Conservation (phyloP, 306 rosid genomes). For the Cucurbita pepo region DNA sequence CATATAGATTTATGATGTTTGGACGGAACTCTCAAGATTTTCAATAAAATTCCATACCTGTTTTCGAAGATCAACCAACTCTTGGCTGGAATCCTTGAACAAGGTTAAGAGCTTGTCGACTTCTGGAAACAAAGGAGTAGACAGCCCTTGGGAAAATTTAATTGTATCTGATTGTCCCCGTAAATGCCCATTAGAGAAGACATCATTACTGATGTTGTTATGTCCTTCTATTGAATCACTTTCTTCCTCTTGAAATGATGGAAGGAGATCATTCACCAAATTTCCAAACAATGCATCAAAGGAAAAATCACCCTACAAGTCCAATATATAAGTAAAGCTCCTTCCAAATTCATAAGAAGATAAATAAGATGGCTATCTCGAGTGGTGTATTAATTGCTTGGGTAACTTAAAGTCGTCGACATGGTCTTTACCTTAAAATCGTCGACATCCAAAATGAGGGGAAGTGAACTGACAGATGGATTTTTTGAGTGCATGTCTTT, state of each 20-base stretch:
- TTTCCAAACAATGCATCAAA: constrained; percentile 89
- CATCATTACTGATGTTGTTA: constrained; percentile 20
- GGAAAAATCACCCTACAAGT: constrained; percentile 72
- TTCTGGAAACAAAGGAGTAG: constrained; percentile 69
- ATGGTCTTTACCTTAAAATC: constrained; percentile 64
- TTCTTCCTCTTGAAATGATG: constrained; percentile 66
- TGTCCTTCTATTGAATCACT: constrained; percentile 48
- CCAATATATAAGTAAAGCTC: not conserved
- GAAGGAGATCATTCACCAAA: constrained; percentile 81
- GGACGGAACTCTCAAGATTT: not conserved
- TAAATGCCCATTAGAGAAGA: constrained; percentile 45
- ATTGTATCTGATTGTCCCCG: constrained; percentile 35
- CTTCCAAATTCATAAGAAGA: not conserved
- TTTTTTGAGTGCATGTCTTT: constrained; percentile 19
- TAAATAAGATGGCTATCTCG: not conserved
- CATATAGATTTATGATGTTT: not conserved
- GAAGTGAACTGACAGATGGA: constrained; percentile 40
- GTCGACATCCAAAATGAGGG: constrained; percentile 75
- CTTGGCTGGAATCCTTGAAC: constrained; percentile 86
- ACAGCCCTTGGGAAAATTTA: constrained; percentile 34
- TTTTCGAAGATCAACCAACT: constrained; percentile 78
- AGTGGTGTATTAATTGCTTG: not conserved
- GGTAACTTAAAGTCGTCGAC: not conserved
- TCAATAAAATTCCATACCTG: constrained; percentile 36
- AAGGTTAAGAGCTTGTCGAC: constrained; percentile 71